Percentiles rank a stretch among this genome's conserved stretches.
Evolutionary conservation across 2,329 filamentous ascomycete species (phyloP).

Genomic region (Fusarium guadeloupense): DNA sequence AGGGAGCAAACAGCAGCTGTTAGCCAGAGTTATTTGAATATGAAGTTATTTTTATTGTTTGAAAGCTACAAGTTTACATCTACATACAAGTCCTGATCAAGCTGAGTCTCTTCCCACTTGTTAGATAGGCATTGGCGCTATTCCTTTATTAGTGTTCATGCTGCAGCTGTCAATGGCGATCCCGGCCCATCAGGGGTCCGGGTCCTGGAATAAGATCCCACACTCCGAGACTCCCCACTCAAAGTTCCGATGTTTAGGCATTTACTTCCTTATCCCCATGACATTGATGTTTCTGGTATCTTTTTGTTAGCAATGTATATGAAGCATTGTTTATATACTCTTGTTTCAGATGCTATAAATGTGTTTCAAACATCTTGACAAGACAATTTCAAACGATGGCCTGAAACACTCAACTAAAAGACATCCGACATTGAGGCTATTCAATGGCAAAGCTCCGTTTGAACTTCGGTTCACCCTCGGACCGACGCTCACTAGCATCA

Average conservation of each 20-base stretch:
- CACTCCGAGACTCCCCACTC: constrained; percentile 5
- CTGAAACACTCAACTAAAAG: background rate
- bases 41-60: background rate
- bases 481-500: constrained; percentile 1
- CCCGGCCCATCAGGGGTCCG: too few relatives aligned
- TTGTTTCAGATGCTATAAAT: background rate
- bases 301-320: too few relatives aligned
- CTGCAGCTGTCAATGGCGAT: constrained; percentile 37
- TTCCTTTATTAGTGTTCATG: constrained; percentile 26
- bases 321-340: too few relatives aligned
- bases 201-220: constrained; percentile 10
- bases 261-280: background rate
- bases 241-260: constrained; percentile 8
- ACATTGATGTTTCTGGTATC: too few relatives aligned
- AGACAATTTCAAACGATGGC: background rate
- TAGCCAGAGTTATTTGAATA: background rate
- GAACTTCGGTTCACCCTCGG: constrained; percentile 30
- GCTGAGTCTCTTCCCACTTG: background rate
- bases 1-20: constrained; percentile 2
- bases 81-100: background rate
- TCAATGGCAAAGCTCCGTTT: constrained; percentile 23
- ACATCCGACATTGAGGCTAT: background rate
- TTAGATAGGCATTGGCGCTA: constrained; percentile 16
- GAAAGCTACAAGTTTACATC: background rate
- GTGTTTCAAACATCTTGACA: background rate